Evolutionary conservation across 2,329 filamentous ascomycete genomes (phyloP), one percentile per base, ranked within the genome.

Genomic region (Pyrenophora teres): DNA sequence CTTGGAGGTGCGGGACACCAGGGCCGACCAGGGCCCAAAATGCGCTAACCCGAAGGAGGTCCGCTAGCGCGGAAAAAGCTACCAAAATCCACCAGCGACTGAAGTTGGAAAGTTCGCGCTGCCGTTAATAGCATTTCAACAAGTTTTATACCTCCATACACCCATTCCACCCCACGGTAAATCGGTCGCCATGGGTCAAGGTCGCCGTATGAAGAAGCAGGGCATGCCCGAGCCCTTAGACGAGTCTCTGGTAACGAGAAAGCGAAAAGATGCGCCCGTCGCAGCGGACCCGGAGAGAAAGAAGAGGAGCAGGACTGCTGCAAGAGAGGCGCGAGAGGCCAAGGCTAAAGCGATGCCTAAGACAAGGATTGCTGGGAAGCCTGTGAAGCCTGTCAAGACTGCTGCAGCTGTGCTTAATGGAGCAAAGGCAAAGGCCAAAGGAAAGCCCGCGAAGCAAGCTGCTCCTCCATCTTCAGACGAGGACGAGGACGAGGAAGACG

Each of bases 151-250:
- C 44, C 33, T 49, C 47, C 32, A 38, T 30, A 18, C 33, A 31
- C 27, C 38, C 40, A 30, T 25, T 10, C 7, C 39, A 19, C 21
- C 6, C n/a, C 19, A 21, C 8, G 13, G 2, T 42, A 44, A 37
- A 44, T 46, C 49, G 33, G 49, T 56, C 52, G 70, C 59, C 35
- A 96, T 96, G 92, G 92, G 91, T 80, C 84, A 86, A 57, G 90
- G 92, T 74, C 89, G 92, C 73, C 90, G 92, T 68, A 95, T 97
- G 87, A 90, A 92, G 76, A 97, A 97, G 78, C 94, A 97, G 83
- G 93, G 92, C 49, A 82, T 88, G 60, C 94, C 94, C 46, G 84
- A 88, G 68, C 82, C 88, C 60, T 83, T 97, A 61, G 90, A 94
- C 60, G 90, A 96, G 63, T 78, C 73, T 61, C 68, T 89, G 68